These are phyloP conservation scores for Moesziomyces sp. DNA, from an alignment of 1,284 basidiomycete species.

Conservation along the genomic window DNA sequence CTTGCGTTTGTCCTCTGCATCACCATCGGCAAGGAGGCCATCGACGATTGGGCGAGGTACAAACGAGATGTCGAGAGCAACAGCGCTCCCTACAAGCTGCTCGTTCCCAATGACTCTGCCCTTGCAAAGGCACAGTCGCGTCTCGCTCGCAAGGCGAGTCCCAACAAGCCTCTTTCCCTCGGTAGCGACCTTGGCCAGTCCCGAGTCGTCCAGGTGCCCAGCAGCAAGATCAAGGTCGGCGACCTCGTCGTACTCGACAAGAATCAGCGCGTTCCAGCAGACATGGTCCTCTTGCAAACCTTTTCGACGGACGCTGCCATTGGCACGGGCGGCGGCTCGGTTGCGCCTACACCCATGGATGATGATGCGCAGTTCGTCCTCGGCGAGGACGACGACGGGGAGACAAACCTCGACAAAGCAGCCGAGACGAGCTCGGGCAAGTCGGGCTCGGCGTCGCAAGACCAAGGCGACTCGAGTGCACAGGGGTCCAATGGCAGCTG, in stretches of 20 bases:
- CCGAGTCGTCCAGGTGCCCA: conserved; percentile 71
- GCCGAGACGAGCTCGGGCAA: conserved; percentile 3
- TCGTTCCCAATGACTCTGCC: conserved; percentile 71
- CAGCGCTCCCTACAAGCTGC: conserved; percentile 86
- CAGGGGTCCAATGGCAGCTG: conserved; percentile 87
- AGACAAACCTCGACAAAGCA: conserved; percentile 4
- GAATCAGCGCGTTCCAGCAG: conserved; percentile 95
- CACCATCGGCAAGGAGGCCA: conserved; percentile 98
- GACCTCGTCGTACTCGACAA: conserved; percentile 93
- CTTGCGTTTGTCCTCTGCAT: conserved; percentile 92
- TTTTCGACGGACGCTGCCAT: conserved; percentile 66
- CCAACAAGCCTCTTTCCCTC: conserved; percentile 23
- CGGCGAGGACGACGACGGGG: conserved; percentile 50
- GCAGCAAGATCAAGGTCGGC: conserved; percentile 87
- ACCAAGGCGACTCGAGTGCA: conserved; percentile 3
- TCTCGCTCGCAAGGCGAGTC: conserved; percentile 26
- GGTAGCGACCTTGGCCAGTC: conserved; percentile 36
- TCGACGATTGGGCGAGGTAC: conserved; percentile 95
- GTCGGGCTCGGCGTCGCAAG: neutral
- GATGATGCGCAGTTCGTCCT: conserved; percentile 45
- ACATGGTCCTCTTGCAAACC: conserved; percentile 88
- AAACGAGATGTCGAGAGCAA: conserved; percentile 93
- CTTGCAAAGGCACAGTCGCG: conserved; percentile 32
- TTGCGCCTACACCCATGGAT: conserved; percentile 14
- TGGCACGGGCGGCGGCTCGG: conserved; percentile 17